phyloP scores from a whole-genome alignment of 2,329 filamentous ascomycete species.

The Pseudogymnoascus sp. region DNA sequence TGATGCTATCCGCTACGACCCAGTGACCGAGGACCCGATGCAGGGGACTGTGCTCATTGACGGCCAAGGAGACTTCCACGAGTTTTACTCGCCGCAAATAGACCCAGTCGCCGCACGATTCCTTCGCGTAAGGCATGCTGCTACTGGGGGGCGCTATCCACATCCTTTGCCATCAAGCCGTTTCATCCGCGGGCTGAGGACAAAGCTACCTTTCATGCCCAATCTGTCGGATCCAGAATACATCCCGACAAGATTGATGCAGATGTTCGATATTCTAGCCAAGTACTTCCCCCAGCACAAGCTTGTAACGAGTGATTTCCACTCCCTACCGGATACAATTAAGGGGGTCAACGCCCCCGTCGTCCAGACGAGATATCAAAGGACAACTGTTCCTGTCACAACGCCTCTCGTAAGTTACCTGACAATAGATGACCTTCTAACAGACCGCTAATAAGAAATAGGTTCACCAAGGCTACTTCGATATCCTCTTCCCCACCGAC shows the following conservation, averaged over 20 bases:
- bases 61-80: conserved; percentile 78
- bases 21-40: conserved; percentile 69
- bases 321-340: conserved; percentile 73
- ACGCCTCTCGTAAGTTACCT: conserved; percentile 72
- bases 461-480: conserved; percentile 98
- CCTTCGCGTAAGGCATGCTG: conserved; percentile 74
- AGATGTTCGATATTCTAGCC: conserved; percentile 89
- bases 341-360: conserved; percentile 85
- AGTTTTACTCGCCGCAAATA: conserved; percentile 77
- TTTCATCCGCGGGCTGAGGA: conserved; percentile 52
- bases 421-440: neutral
- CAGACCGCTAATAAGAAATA: conserved; percentile 29
- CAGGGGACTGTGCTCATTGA: conserved; percentile 89
- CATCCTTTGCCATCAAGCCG: conserved; percentile 48
- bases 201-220: conserved; percentile 60
- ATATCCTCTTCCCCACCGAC: conserved; percentile 96
- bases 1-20: conserved; percentile 87
- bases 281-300: conserved; percentile 85
- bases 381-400: conserved; percentile 78
- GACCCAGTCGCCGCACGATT: conserved; percentile 80
- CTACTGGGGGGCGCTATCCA: conserved; percentile 57
- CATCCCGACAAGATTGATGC: conserved; percentile 88
- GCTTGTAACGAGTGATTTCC: conserved; percentile 85
- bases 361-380: conserved; percentile 87
- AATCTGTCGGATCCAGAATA: conserved; percentile 84